These are phyloP conservation scores for Fonsecaea pugnacius DNA, from an alignment of 2,329 filamentous ascomycete species.

Conservation along the genomic window DNA sequence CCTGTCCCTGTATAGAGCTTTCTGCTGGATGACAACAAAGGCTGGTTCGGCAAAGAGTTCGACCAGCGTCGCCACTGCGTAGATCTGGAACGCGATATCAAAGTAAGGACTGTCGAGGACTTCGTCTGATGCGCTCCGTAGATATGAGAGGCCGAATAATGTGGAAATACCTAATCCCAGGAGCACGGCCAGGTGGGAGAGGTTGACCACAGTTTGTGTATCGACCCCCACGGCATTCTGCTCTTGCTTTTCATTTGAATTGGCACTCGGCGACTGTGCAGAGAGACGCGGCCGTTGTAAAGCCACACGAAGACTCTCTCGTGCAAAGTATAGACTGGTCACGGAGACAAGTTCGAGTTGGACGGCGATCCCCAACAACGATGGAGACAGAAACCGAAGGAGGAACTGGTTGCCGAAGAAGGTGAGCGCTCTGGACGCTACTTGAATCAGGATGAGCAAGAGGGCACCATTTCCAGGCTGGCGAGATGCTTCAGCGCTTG, in stretches of 20 bases:
- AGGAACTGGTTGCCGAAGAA: constrained; percentile 92
- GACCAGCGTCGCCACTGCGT: constrained; percentile 63
- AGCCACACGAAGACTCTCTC: constrained; percentile 88
- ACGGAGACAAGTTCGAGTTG: constrained; percentile 93
- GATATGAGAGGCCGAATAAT: constrained; percentile 70
- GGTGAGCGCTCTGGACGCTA: constrained; percentile 83
- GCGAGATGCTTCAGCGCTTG: neutral
- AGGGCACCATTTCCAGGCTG: constrained; percentile 58
- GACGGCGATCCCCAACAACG: constrained; percentile 80
- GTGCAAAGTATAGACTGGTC: constrained; percentile 89
- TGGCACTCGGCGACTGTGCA: constrained; percentile 15
- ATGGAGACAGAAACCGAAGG: constrained; percentile 82
- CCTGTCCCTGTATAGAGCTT: constrained; percentile 76
- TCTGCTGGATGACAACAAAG: constrained; percentile 84
- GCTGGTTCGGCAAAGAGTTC: constrained; percentile 86
- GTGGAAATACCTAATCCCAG: constrained; percentile 70
- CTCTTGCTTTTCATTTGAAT: constrained; percentile 10
- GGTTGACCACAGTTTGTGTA: constrained; percentile 79
- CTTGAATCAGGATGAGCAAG: constrained; percentile 83
- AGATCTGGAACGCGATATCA: constrained; percentile 57
- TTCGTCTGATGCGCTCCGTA: constrained; percentile 57
- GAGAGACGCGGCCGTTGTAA: constrained; percentile 72
- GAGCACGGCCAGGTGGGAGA: constrained; percentile 77
- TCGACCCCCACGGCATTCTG: constrained; percentile 34
- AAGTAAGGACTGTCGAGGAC: constrained; percentile 67